phyloP scores from a whole-genome alignment of 495 filamentous ascomycete species.

The Podospora conica region DNA sequence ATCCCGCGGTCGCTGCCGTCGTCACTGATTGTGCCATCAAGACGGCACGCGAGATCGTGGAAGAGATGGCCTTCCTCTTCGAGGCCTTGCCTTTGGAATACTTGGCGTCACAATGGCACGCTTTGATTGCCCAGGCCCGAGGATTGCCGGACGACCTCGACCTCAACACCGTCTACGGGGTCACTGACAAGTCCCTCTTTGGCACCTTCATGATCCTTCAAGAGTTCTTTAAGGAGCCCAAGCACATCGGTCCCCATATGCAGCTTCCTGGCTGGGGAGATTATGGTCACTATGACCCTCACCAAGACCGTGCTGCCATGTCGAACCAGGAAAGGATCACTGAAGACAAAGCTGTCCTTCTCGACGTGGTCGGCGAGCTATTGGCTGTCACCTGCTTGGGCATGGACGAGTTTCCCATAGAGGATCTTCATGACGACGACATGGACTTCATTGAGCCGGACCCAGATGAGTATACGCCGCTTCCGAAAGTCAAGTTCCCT shows the following conservation, averaged over 20 bases:
- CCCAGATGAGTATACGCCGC: neutral
- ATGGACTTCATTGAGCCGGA: neutral
- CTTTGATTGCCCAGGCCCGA: too few species aligned
- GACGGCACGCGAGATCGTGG: neutral
- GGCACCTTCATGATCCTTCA: neutral
- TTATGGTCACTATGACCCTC: neutral
- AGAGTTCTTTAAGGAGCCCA: neutral
- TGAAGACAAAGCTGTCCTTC: neutral
- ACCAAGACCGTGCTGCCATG: neutral
- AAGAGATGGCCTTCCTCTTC: neutral
- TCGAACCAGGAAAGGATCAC: neutral
- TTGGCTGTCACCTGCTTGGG: neutral
- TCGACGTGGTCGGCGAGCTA: neutral
- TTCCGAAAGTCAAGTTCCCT: conserved; percentile 14
- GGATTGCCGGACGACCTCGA: too few species aligned
- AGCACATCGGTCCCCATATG: neutral
- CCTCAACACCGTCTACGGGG: too few species aligned
- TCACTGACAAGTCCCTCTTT: too few species aligned
- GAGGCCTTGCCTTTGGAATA: neutral
- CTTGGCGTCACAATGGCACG: too few species aligned
- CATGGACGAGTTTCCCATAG: too few species aligned
- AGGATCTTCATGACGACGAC: neutral
- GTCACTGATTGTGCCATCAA: neutral
- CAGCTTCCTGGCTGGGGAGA: neutral
- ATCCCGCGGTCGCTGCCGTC: neutral